Percentiles rank a stretch among this genome's conserved stretches.
Evolutionary conservation across 2,329 filamentous ascomycete genomes (phyloP).

Genomic region (Cercospora beticola): DNA sequence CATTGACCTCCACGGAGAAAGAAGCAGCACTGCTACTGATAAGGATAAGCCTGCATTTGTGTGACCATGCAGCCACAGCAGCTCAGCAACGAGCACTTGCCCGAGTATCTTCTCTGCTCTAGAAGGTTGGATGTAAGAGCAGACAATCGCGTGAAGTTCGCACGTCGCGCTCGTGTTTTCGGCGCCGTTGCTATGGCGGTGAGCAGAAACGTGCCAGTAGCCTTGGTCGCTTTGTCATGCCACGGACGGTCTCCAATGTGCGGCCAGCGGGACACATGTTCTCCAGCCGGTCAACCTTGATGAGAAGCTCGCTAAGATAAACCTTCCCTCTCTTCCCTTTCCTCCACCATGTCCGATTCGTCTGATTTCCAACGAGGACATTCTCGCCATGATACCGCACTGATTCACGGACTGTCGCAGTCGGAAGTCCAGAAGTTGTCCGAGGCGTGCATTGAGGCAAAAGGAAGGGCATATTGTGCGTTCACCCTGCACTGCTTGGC

Average conservation of each 20-base stretch:
- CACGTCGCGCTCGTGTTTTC: background rate
- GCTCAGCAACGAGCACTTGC: background rate
- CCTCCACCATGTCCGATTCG: slow-evolving; percentile 37
- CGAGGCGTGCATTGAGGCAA: slow-evolving; percentile 66
- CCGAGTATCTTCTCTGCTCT: background rate
- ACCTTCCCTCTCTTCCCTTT: slow-evolving; percentile 25
- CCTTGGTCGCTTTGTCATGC: background rate
- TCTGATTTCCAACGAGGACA: slow-evolving; percentile 37
- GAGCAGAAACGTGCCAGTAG: background rate
- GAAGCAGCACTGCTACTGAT: slow-evolving; percentile 6
- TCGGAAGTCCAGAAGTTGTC: slow-evolving; percentile 66
- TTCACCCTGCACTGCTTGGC: slow-evolving; percentile 20
- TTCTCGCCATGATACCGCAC: slow-evolving; percentile 41
- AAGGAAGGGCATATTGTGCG: slow-evolving; percentile 76
- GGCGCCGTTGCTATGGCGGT: slow-evolving; percentile 1
- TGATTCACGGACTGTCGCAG: slow-evolving; percentile 56
- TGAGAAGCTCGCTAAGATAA: background rate
- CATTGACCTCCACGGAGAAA: slow-evolving; percentile 11
- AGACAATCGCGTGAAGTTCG: background rate
- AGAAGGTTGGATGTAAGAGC: background rate
- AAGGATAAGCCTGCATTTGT: slow-evolving; percentile 6
- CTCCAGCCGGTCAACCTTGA: background rate
- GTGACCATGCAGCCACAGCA: background rate
- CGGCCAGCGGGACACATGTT: slow-evolving; percentile 5
- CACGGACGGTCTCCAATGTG: background rate